These are phyloP conservation scores for Boletus smithii DNA, from an alignment of 1,284 basidiomycete genomes.

Conservation along the genomic window DNA sequence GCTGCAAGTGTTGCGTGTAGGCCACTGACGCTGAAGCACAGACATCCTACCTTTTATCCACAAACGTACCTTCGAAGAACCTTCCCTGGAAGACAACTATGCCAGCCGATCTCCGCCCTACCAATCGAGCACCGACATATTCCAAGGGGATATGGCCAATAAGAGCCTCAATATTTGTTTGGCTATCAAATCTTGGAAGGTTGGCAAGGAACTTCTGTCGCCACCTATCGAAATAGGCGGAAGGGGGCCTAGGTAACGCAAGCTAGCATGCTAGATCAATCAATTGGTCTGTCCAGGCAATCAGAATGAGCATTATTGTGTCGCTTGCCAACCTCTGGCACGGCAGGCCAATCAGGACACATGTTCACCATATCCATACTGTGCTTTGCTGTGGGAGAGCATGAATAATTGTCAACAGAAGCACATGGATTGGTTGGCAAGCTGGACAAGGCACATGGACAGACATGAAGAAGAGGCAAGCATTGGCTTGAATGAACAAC, in stretches of 20 bases:
- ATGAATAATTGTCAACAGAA: background rate
- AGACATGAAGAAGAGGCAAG: background rate
- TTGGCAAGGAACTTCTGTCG: no score
- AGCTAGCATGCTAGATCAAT: background rate
- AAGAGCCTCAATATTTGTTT: background rate
- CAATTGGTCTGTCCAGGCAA: background rate
- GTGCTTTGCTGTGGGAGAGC: background rate
- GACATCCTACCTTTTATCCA: conserved; percentile 16
- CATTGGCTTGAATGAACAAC: conserved; percentile 12
- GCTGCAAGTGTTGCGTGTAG: background rate
- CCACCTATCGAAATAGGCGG: background rate
- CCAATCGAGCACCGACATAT: conserved; percentile 9
- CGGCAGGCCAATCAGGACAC: background rate
- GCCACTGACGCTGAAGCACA: background rate
- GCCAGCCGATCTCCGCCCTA: conserved; percentile 1
- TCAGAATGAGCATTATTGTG: background rate
- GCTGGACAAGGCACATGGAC: background rate
- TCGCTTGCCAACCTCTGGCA: conserved; percentile 17
- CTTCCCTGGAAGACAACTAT: background rate
- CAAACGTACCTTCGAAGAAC: background rate
- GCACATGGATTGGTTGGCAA: conserved; percentile 1
- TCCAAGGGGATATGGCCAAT: background rate
- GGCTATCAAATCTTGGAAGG: background rate
- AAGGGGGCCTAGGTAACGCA: background rate
- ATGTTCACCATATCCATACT: background rate